Conservation (phyloP, 148 eudicot genomes). For the Dysphania ambrosioides region DNA sequence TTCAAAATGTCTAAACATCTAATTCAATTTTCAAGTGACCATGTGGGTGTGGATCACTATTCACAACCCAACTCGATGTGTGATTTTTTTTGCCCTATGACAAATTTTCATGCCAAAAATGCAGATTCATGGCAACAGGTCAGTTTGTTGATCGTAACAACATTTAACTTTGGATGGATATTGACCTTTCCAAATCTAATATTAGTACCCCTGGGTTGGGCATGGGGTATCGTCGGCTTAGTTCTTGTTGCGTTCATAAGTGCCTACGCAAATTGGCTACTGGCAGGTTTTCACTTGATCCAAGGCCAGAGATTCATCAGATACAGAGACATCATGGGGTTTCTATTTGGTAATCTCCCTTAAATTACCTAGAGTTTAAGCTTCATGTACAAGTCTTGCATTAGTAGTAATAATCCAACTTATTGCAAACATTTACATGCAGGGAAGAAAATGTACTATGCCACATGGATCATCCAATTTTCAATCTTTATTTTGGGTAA, state of each 20-base stretch:
- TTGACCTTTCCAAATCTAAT: constrained; percentile 49
- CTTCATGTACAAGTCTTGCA: neutral
- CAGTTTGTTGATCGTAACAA: constrained; percentile 41
- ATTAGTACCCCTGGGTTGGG: constrained; percentile 54
- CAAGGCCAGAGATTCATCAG: constrained; percentile 52
- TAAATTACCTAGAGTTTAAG: neutral
- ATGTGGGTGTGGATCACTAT: too few species aligned
- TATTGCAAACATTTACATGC: constrained; percentile 13
- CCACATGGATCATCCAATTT: constrained; percentile 52
- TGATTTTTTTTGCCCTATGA: neutral
- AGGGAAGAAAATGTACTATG: constrained; percentile 52
- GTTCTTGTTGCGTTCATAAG: constrained; percentile 35
- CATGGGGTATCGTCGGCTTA: constrained; percentile 44
- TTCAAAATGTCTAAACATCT: too few species aligned
- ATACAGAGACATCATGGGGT: constrained; percentile 56
- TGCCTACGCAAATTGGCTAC: constrained; percentile 51
- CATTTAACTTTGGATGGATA: constrained; percentile 54
- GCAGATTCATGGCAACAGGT: constrained; percentile 61
- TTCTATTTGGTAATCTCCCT: constrained; percentile 37
- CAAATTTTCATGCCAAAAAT: constrained; percentile 2
- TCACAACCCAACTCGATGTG: too few species aligned
- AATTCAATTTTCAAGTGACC: too few species aligned
- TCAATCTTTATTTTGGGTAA: constrained; percentile 40
- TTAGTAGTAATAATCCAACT: neutral
- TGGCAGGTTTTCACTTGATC: constrained; percentile 52